Percentiles rank a stretch among this genome's conserved stretches.
Evolutionary conservation across 2,329 filamentous ascomycete species (phyloP).

Genomic region (Ascocoryne sarcoides): DNA sequence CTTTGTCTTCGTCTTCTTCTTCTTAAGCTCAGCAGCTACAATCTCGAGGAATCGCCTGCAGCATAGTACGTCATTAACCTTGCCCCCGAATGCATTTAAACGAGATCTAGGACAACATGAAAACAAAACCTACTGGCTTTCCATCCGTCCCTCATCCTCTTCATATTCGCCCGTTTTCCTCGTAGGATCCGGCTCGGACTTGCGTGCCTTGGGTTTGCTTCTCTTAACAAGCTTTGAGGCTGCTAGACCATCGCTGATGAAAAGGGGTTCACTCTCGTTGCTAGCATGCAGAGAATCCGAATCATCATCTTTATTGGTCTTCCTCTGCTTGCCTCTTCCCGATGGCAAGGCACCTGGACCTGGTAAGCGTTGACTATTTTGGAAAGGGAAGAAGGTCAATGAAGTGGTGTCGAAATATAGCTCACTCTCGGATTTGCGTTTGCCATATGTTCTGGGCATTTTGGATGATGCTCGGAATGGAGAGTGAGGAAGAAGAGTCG

Average conservation of each 20-base stretch:
- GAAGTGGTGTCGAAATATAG: no score
- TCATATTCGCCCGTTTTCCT: slow-evolving; percentile 19
- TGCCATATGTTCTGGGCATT: slow-evolving; percentile 8
- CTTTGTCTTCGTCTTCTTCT: slow-evolving; percentile 15
- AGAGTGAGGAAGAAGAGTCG: background rate
- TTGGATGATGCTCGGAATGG: background rate
- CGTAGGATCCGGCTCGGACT: slow-evolving; percentile 19
- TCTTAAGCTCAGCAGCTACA: slow-evolving; percentile 16
- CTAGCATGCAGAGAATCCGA: background rate
- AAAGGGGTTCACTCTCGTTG: background rate
- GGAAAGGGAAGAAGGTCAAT: no score
- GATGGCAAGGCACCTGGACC: background rate
- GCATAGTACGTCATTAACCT: background rate
- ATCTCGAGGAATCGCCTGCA: slow-evolving; percentile 19
- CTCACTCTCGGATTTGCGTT: slow-evolving; percentile 2
- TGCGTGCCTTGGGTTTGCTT: slow-evolving; percentile 1
- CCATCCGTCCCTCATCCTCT: slow-evolving; percentile 20
- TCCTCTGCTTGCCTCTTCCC: background rate
- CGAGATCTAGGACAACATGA: background rate
- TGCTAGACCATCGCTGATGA: no score
- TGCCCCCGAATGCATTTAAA: no score
- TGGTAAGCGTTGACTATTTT: no score
- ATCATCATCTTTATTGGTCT: background rate
- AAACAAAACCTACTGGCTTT: slow-evolving; percentile 20
- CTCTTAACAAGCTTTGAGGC: background rate